Evolutionary conservation across 768 basidiomycete species (phyloP).

Genomic region (Boletus speciosus): DNA sequence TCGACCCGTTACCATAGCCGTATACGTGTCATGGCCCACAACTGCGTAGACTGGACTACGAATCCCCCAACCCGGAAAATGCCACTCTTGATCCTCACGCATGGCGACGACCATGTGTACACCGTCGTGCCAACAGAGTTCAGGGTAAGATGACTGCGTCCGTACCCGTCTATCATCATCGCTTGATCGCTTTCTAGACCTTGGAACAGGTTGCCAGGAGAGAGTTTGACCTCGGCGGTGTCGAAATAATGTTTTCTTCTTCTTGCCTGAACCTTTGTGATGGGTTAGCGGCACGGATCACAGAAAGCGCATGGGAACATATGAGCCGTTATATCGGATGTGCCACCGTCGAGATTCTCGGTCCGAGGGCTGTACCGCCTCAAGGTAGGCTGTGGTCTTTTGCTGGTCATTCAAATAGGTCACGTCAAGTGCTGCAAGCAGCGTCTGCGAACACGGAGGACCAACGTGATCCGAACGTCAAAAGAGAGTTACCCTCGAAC

Average conservation of each 20-base stretch:
- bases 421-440: neutral
- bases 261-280: constrained; percentile 22
- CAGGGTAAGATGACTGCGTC: constrained; percentile 5
- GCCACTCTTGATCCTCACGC: constrained; percentile 18
- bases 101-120: constrained; percentile 18
- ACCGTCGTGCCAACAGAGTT: constrained; percentile 14
- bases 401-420: neutral
- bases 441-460: neutral
- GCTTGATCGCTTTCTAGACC: neutral
- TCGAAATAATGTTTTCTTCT: constrained; percentile 11
- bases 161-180: neutral
- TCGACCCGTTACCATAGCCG: too few relatives aligned
- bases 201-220: constrained; percentile 14
- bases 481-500: neutral
- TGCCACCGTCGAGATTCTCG: constrained; percentile 9
- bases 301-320: constrained; percentile 16
- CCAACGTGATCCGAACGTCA: neutral
- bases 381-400: neutral
- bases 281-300: constrained; percentile 21
- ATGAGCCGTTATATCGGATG: constrained; percentile 24
- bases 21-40: constrained; percentile 19
- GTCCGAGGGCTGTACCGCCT: neutral
- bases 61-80: constrained; percentile 18
- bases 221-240: constrained; percentile 22
- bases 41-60: constrained; percentile 26